These are phyloP conservation scores for Nannizzia gypsea DNA, from an alignment of 2,329 filamentous ascomycete species.

Conservation along the genomic window DNA sequence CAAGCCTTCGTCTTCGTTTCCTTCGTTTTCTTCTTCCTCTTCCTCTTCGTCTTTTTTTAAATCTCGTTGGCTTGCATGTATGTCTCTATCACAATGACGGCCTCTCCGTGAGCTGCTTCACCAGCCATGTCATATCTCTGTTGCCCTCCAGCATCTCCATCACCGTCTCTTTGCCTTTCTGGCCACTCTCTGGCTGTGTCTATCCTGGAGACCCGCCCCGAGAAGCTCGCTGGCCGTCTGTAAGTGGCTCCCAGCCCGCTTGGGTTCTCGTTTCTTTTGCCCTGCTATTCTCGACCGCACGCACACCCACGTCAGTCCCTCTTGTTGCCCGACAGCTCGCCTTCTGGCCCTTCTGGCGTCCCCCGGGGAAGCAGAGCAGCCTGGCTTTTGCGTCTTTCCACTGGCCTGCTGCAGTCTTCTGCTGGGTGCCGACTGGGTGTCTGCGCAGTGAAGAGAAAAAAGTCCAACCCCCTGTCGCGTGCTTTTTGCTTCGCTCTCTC, in stretches of 20 bases:
- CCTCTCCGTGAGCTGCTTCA: background rate
- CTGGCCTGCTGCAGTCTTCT: no score
- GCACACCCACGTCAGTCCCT: slow-evolving; percentile 5
- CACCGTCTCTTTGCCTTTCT: background rate
- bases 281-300: slow-evolving; percentile 9
- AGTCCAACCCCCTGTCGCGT: background rate
- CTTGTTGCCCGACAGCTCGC: slow-evolving; percentile 4
- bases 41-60: background rate
- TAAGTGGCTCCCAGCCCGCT: background rate
- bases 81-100: background rate
- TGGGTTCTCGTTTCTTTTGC: slow-evolving; percentile 9
- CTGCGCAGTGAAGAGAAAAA: background rate
- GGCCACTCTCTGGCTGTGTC: background rate
- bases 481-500: background rate
- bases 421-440: no score
- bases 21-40: background rate
- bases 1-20: background rate
- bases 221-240: background rate
- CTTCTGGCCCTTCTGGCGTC: background rate
- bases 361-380: background rate
- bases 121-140: background rate
- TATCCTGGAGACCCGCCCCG: background rate
- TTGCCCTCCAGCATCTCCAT: background rate
- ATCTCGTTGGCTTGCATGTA: background rate
- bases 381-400: background rate